phyloP scores from a whole-genome alignment of 495 filamentous ascomycete species.

The Extremus antarcticus region DNA sequence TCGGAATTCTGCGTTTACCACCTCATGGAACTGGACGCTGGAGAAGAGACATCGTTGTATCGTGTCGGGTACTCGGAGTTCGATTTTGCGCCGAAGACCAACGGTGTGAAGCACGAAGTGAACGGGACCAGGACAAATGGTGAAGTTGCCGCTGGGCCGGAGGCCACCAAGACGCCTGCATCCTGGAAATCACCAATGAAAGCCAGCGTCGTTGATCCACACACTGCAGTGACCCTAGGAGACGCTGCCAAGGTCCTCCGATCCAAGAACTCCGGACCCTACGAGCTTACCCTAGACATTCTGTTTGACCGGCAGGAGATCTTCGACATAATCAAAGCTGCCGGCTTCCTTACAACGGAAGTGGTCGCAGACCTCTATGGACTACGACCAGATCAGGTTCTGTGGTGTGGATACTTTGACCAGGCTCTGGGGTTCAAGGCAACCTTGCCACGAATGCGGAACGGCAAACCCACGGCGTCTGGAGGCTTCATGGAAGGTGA shows the following conservation, averaged over 20 bases:
- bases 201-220: neutral
- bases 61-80: neutral
- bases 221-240: neutral
- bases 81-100: neutral
- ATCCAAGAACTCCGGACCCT: slow-evolving; percentile 1
- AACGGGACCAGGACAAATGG: neutral
- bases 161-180: neutral
- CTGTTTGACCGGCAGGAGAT: neutral
- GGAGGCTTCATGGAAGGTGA: neutral
- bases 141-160: neutral
- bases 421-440: neutral
- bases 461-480: neutral
- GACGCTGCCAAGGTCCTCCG: neutral
- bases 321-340: neutral
- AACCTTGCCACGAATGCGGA: neutral
- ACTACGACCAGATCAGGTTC: neutral
- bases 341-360: neutral
- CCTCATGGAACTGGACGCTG: neutral
- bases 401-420: neutral
- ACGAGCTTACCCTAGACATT: neutral
- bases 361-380: neutral
- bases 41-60: neutral
- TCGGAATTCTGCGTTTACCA: neutral
- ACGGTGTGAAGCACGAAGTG: neutral
- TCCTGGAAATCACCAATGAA: neutral